Evolutionary conservation across 768 basidiomycete genomes (phyloP), one percentile per base, ranked within the genome.

Genomic region (Calvatia gigantea): DNA sequence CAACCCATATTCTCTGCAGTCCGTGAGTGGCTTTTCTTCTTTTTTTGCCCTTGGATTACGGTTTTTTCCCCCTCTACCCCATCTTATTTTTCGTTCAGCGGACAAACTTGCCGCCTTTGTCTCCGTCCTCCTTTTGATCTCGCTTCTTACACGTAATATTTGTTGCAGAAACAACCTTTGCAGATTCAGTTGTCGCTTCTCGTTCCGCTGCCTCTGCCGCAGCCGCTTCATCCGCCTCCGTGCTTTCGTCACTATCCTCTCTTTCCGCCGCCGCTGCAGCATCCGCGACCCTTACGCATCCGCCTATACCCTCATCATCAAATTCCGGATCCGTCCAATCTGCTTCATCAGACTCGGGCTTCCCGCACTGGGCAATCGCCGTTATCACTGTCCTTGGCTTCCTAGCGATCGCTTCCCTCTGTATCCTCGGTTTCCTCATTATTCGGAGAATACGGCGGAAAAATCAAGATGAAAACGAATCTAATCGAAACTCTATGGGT

Each of bases 321-420:
- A 46, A 60, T 19, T 58, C 71, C 47, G 81, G 73, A 47, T 72
- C 56, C 58, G 75, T 89, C 19, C 89, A 88, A 66, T 61, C 65
- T 47, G 58, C 64, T 15, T 54, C 54, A 27, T 60, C 64, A 48
- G 65, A 59, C 54, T 65, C 76, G 14, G 62, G 74, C 32, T 94
- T 94, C 66, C 93, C 91, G 7, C 83, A 83, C 65, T 94, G 91
- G 93, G 94, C 90, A 8, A 95, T 95, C 64, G 91, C 94, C 50
- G 87, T 94, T 60, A 90, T 94, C 50, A 87, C 87, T 44, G 81
- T 94, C 38, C 82, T 95, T 23, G 92, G 91, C 23, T 87, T 93
- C 72, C 76, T 94, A 58, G 91, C 92, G 53, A 84, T 94, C 58
- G 78, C 83, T 39, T 83, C 87, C 12, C 74, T 81, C 4, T 83